Base-by-base conservation (phyloP, 176 grass and related monocot species). In the Rhynchospora tenuis region DNA sequence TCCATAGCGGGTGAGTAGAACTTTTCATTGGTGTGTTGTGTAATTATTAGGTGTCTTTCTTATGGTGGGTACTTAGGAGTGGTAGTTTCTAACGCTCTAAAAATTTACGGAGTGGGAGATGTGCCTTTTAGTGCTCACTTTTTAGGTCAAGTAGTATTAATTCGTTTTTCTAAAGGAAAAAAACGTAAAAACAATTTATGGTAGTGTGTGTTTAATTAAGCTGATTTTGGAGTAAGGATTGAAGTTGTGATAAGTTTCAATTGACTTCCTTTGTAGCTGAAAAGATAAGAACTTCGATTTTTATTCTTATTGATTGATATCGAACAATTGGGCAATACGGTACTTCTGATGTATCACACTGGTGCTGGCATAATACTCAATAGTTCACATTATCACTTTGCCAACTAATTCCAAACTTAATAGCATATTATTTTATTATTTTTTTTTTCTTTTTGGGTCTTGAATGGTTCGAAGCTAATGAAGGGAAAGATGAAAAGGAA, bases 1-100 rank as follows among this genome's bases (percentile, higher is more conserved):
- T 98, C 86, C 95, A 98, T 42, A 92, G 92, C 2, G 92, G 92
- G 80, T 82, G 43, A 82, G 80, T 52, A 54, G 27, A 56, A 56
- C 10, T 31, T 43, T 14, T 52, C 13, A 74, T 28, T 9, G 22
- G 12, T 22, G 16, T 52, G 8, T 13, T 44, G 11, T 61, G 14
- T 17, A 23, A 38, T 38, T 56, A 38, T 38, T 4, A 38, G 33
- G 15, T 4, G 14, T 8, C 15, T 9, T 3, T 61, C 10, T 61
- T 23, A 61, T 61, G 20, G 24, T 11, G 59, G 51, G 20, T 74
- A 52, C 15, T 73, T 14, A 6, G 13, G 44, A 4, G 8, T 48
- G 20, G 4, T 50, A 0, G 0, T 73, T 50, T 4, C 20, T 2
- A 48, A 10, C n/a, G 9, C n/a, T 22, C 3, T 73, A 50, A 48